Conservation (phyloP, 441 rosid genomes). For the Populus hybrid region DNA sequence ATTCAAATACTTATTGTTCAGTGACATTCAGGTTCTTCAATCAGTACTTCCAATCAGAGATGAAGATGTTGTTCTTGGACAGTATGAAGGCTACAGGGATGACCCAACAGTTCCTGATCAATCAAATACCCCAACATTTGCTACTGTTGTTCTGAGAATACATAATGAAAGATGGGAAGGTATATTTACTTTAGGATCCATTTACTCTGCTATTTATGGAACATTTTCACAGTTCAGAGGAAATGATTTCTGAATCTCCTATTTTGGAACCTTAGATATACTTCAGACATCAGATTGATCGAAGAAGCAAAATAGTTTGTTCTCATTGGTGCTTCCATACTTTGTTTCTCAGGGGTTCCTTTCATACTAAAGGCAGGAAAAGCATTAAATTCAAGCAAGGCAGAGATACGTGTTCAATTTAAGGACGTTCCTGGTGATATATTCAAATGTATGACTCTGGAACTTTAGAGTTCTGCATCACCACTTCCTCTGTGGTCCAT, state of each 20-base stretch:
- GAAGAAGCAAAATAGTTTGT: conserved; percentile 15
- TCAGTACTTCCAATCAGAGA: conserved; percentile 88
- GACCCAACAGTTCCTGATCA: conserved; percentile 90
- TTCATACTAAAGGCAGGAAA: conserved; percentile 96
- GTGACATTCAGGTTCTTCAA: conserved; percentile 74
- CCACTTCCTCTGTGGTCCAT: background rate
- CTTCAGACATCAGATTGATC: background rate
- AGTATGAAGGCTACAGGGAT: conserved; percentile 84
- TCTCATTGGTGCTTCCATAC: background rate
- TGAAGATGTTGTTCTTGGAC: conserved; percentile 95
- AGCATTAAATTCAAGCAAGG: conserved; percentile 92
- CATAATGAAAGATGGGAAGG: conserved; percentile 99
- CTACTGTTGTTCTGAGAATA: conserved; percentile 74
- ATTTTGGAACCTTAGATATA: background rate
- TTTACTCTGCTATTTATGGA: background rate
- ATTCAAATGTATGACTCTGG: conserved; percentile 61
- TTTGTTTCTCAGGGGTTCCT: conserved; percentile 75
- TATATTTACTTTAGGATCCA: conserved; percentile 24
- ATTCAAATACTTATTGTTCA: conserved; percentile 20
- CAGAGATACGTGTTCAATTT: conserved; percentile 94
- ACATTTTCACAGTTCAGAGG: background rate
- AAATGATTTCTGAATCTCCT: conserved; percentile 6
- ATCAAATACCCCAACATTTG: conserved; percentile 96
- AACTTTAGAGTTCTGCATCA: conserved; percentile 13
- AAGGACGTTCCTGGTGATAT: conserved; percentile 99